Base-by-base conservation (phyloP, 2,329 filamentous ascomycete genomes). In the Talaromyces atroroseus region DNA sequence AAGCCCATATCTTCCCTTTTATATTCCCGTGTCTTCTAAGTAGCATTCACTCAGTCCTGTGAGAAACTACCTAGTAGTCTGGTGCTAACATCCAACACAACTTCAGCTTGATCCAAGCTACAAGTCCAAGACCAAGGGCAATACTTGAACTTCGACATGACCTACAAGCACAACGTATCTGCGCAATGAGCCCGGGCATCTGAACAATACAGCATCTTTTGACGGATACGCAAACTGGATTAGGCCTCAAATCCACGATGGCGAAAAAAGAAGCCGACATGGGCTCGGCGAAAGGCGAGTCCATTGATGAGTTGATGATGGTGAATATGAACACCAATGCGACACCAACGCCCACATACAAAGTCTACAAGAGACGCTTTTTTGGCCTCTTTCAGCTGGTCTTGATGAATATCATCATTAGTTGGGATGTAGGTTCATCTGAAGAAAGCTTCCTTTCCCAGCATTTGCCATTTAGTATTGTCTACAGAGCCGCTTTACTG, bases 331-430 rank as follows among this genome's bases (percentile, higher is more conserved):
- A 48, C 26, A 5, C 29, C 46, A 21, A 10, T 18, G 23, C 24
- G 20, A 29, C 23, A 18, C 6, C 46, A 36, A 34, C 34, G 14
- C 29, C 52, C 18, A 36, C 50, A 16, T 82, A 78, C 64, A 78
- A 72, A 60, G 81, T 88, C 21, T 97, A 97, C 70, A 92, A 88
- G 74, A 82, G 90, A 66, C 82, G 94, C 46, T 99, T 90, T 85
- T 89, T 96, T 70, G 94, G 94, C 0, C 77, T 99, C 52, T 75
- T 82, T 21, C 89, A 96, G 72, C 75, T 97, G 67, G 87, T 91
- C 6, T 74, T 97, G 65, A 78, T 97, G 74, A 99, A 97, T 70
- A 87, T 96, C 56, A 84, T 97, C 59, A 87, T 96, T 44, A 95
- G 89, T 67, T 97, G 92, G 92, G 90, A 95, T 82, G 90, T 94